Evolutionary conservation across 1,284 basidiomycete genomes (phyloP), one percentile per base, ranked within the genome.

Genomic region (Austropuccinia psidii): DNA sequence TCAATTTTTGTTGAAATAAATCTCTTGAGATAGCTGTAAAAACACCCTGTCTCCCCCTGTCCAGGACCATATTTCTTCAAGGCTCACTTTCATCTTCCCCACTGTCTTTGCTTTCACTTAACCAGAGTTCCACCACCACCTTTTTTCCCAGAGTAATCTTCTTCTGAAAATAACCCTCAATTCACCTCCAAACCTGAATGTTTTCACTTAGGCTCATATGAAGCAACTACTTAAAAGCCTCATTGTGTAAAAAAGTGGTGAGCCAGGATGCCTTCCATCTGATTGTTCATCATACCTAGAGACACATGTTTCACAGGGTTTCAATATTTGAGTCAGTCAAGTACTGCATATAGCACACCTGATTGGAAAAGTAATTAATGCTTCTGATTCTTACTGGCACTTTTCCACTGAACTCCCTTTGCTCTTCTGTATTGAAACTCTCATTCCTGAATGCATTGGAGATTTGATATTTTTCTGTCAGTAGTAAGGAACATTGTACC

Each of bases 231-330:
- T n/a, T 43, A 35, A 39, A 72, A 72, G 45, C 24, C 50, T 43
- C 69, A 72, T 3, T 21, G 37, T 13, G n/a, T 47, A 19, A 19
- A 37, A 57, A 69, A 60, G 24, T 69, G 33, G 15, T 29, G 24
- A 19, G 57, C 31, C n/a, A n/a, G n/a, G n/a, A 69, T 52, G 13
- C 67, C 52, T 58, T 69, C 41, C 21, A 69, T 37, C 67, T 55
- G 60, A 41, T 58, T 69, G 24, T 69, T 52, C 52, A 69, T 69
- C n/a, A 11, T 58, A 21, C 3, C 54, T n/a, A 69, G 54, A 21
- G 45, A 31, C 39, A 69, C n/a, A 57, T 69, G 54, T 13, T 35
- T 15, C n/a, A 24, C 35, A 15, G 52, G 67, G 39, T 69, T 55
- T 31, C 67, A 57, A 49, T 69, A 69, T 33, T 17, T 29, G 1